Evolutionary conservation across 352 stramenopile species (phyloP).

Genomic region (Phytophthora foliorum): DNA sequence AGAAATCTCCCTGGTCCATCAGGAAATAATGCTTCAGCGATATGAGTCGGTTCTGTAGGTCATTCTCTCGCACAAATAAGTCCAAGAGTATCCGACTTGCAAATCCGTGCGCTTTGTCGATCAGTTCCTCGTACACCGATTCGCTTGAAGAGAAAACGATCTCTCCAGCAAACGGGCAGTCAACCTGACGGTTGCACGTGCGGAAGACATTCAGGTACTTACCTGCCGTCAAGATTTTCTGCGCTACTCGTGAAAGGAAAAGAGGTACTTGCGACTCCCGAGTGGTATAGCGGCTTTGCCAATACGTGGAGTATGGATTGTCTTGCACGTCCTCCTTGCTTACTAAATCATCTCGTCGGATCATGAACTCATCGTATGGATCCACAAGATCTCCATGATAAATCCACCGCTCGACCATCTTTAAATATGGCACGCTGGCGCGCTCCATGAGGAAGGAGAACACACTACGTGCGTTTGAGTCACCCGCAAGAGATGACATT

Average conservation of each 20-base stretch:
- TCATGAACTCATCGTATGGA: constrained; percentile 94
- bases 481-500: constrained; percentile 81
- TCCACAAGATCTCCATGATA: constrained; percentile 92
- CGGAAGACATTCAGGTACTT: constrained; percentile 95
- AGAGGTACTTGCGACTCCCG: constrained; percentile 82
- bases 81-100: constrained; percentile 81
- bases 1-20: constrained; percentile 99
- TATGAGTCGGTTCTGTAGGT: constrained; percentile 76
- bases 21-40: constrained; percentile 99
- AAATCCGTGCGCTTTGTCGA: constrained; percentile 87
- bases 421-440: constrained; percentile 88
- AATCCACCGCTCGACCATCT: constrained; percentile 93
- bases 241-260: constrained; percentile 78
- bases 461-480: constrained; percentile 80
- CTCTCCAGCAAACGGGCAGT: constrained; percentile 81
- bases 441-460: constrained; percentile 89
- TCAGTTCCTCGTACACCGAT: constrained; percentile 83
- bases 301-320: constrained; percentile 93
- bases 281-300: constrained; percentile 89
- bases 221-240: constrained; percentile 91
- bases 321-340: constrained; percentile 86
- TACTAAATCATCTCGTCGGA: constrained; percentile 81
- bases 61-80: constrained; percentile 86
- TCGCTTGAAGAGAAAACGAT: constrained; percentile 76
- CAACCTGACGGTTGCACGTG: constrained; percentile 80